Conservation (phyloP, 495 filamentous ascomycete genomes). For the Beverwykella pulmonaria region DNA sequence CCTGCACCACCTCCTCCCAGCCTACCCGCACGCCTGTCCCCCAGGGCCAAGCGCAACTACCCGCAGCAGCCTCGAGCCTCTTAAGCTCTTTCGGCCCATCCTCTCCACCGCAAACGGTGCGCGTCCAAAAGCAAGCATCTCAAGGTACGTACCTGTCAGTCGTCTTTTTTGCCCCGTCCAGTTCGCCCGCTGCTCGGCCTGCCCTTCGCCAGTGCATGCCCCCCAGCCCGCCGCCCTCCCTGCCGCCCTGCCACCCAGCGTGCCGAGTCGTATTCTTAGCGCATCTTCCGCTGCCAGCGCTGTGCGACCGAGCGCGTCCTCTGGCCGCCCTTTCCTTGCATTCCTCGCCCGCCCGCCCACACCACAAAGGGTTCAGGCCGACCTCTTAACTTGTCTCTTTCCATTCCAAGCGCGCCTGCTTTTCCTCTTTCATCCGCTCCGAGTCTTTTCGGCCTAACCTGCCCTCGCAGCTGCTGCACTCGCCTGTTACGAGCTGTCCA, state of each 20-base stretch:
- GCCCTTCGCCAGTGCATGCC: too few relatives aligned
- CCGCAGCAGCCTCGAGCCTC: neutral
- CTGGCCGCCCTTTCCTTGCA: conserved; percentile 34
- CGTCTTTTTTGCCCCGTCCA: neutral
- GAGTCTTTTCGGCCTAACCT: conserved; percentile 30
- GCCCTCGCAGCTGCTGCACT: conserved; percentile 8
- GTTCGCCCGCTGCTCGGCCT: neutral
- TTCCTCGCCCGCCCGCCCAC: conserved; percentile 33
- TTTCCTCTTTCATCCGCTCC: conserved; percentile 37
- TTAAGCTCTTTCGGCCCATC: neutral
- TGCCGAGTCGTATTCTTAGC: conserved; percentile 3
- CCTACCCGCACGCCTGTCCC: conserved; percentile 2
- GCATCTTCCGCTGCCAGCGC: neutral
- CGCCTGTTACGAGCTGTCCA: conserved; percentile 16
- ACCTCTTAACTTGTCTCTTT: conserved; percentile 32
- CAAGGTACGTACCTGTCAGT: conserved; percentile 6
- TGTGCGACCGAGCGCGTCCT: conserved; percentile 10
- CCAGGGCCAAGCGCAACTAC: neutral
- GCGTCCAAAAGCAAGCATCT: conserved; percentile 20
- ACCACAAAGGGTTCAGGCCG: conserved; percentile 26
- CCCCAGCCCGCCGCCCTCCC: neutral
- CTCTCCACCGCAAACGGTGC: conserved; percentile 15
- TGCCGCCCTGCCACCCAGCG: neutral
- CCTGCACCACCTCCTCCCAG: conserved; percentile 1
- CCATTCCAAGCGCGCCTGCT: conserved; percentile 35